phyloP scores from a whole-genome alignment of 2,329 filamentous ascomycete species.

The Cryphonectria radicalis region DNA sequence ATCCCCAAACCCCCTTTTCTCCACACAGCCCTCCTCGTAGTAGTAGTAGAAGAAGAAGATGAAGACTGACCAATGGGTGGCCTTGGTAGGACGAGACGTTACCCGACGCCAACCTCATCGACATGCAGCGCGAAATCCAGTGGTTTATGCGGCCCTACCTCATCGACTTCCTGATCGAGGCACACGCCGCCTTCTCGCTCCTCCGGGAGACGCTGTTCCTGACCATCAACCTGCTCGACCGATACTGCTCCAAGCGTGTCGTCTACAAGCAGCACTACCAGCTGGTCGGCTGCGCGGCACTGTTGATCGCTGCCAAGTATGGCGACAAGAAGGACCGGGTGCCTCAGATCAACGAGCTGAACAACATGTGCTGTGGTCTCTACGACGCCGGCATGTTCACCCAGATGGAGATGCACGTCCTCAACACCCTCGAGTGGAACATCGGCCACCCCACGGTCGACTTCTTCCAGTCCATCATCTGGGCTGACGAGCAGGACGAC shows the following conservation, averaged over 20 bases:
- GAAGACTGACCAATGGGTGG: conserved; percentile 13
- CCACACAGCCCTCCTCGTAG: not conserved
- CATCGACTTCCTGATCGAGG: conserved; percentile 97
- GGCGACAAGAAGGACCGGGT: conserved; percentile 98
- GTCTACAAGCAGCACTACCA: conserved; percentile 99
- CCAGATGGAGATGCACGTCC: conserved; percentile 99
- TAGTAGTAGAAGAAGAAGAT: too few relatives aligned
- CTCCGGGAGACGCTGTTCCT: conserved; percentile 95
- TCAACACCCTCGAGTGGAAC: conserved; percentile 95
- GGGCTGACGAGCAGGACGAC: conserved; percentile 78
- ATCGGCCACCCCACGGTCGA: conserved; percentile 96
- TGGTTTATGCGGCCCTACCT: conserved; percentile 99
- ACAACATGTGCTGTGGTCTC: conserved; percentile 98
- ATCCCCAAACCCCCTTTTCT: not conserved
- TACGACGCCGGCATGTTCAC: conserved; percentile 99
- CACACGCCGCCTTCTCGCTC: conserved; percentile 91
- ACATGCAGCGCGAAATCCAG: conserved; percentile 98
- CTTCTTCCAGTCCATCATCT: conserved; percentile 86
- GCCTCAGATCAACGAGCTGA: conserved; percentile 94
- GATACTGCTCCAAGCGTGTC: conserved; percentile 96
- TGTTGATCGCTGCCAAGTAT: conserved; percentile 97
- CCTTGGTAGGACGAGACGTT: conserved; percentile 74
- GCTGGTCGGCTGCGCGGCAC: conserved; percentile 91
- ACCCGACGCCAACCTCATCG: conserved; percentile 95
- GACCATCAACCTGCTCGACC: conserved; percentile 92